Evolutionary conservation across 2,329 filamentous ascomycete species (phyloP).

Genomic region (Aaosphaeria arxii): DNA sequence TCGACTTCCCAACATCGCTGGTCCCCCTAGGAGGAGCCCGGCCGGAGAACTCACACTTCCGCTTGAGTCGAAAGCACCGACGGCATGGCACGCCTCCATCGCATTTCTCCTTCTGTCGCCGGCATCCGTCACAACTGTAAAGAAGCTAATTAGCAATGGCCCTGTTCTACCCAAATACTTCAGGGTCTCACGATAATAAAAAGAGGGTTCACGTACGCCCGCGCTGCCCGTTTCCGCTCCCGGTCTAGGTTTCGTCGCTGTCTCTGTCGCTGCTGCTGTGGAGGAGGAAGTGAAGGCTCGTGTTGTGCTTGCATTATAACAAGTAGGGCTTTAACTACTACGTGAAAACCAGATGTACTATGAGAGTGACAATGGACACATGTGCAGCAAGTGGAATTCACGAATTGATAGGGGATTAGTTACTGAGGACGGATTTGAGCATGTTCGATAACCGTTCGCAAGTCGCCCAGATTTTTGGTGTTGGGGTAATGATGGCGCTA

Average conservation of each 20-base stretch:
- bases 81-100: conserved; percentile 55
- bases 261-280: not conserved
- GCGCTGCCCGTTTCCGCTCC: not conserved
- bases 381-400: too few relatives aligned
- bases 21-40: not conserved
- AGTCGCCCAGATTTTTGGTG: too few relatives aligned
- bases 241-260: not conserved
- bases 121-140: conserved; percentile 49
- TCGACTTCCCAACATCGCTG: too few relatives aligned
- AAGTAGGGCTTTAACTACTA: too few relatives aligned
- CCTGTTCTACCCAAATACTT: too few relatives aligned
- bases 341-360: too few relatives aligned
- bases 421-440: too few relatives aligned
- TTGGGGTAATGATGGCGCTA: too few relatives aligned
- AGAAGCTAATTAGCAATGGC: not conserved
- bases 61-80: conserved; percentile 50
- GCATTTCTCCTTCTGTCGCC: conserved; percentile 56
- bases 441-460: too few relatives aligned
- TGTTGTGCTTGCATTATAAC: too few relatives aligned
- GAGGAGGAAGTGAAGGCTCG: not conserved
- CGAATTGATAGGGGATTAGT: too few relatives aligned
- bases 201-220: not conserved
- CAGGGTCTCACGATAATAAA: not conserved
- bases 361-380: too few relatives aligned
- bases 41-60: conserved; percentile 39